Base-by-base conservation (phyloP, 225 moss, liverwort and hornwort species). In the Marchantia paleacea region DNA sequence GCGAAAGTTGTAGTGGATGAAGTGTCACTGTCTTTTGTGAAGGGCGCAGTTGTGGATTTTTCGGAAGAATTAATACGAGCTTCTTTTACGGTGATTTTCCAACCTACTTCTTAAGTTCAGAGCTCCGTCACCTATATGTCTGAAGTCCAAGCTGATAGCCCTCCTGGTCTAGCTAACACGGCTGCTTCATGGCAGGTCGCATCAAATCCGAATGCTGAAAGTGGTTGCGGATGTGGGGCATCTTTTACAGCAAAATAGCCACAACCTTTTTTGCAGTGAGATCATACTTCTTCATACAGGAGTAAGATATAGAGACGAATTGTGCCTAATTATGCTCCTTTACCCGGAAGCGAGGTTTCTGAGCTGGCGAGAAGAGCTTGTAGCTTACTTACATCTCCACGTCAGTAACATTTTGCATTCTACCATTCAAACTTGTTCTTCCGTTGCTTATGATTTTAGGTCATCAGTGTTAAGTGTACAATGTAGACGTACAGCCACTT, bases 1-100 rank as follows among this genome's bases (percentile, higher is more conserved):
- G 91, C 83, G 24, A 91, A 91, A 85, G 84, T 97, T 69, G 90
- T 97, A 16, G 93, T 99, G 77, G 95, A 94, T 81, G 90, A 90
- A 52, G 82, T 99, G 53, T 99, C 97, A 61, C 85, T 84, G 68
- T 84, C 88, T 14, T 99, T 99, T 76, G 89, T 95, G 26, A 92
- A 91, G 72, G 97, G 93, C 11, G 89, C 97, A 26, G 94, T 92
- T 16, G 83, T 94, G 70, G 97, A 95, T 78, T 95, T 91, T 84
- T 93, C 91, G 66, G 97, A 97, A 86, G 92, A 99, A 78, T 89
- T 99, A 63, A 99, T 95, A 77, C 89, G 97, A 79, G 90, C 93
- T 76, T 91, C 95, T n/a, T 99, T 95, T 85, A 90, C 91, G 53
- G 95, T 93, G 84, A 87, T 89, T 58, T 64, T 60, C 30, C 19